Percentiles rank a stretch among this genome's conserved stretches.
These are phyloP conservation scores for Fusarium nurragi DNA, from an alignment of 2,329 filamentous ascomycete species.

Conservation along the genomic window DNA sequence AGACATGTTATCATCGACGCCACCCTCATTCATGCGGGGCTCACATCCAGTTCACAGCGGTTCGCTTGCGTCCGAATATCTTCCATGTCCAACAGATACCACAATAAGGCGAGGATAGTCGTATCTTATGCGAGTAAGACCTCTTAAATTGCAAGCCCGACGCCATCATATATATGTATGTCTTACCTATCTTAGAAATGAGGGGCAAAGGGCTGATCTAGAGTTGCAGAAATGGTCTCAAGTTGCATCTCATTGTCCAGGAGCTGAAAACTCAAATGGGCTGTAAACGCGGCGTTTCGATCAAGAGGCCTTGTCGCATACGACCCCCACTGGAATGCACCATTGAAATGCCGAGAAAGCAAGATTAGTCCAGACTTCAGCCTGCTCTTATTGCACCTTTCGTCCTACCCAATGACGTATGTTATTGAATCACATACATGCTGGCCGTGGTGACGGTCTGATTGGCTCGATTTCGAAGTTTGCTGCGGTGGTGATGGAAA, in stretches of 20 bases:
- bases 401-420: background rate
- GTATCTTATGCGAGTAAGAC: background rate
- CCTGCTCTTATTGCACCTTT: background rate
- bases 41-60: background rate
- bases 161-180: background rate
- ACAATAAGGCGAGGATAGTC: background rate
- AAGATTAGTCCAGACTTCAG: background rate
- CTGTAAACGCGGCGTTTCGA: background rate
- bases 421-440: background rate
- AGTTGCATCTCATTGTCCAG: background rate
- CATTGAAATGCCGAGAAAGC: background rate
- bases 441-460: background rate
- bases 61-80: background rate
- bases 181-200: background rate
- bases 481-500: background rate
- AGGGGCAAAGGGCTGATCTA: background rate
- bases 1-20: no score
- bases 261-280: background rate
- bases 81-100: background rate
- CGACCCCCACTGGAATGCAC: background rate
- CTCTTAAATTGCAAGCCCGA: background rate
- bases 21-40: background rate
- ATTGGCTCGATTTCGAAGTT: background rate
- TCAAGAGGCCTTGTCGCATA: background rate
- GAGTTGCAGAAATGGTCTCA: background rate